Percentiles rank a stretch among this genome's conserved stretches.
phyloP scores from a whole-genome alignment of 106 monocot species.

The Hemerocallis citrina region DNA sequence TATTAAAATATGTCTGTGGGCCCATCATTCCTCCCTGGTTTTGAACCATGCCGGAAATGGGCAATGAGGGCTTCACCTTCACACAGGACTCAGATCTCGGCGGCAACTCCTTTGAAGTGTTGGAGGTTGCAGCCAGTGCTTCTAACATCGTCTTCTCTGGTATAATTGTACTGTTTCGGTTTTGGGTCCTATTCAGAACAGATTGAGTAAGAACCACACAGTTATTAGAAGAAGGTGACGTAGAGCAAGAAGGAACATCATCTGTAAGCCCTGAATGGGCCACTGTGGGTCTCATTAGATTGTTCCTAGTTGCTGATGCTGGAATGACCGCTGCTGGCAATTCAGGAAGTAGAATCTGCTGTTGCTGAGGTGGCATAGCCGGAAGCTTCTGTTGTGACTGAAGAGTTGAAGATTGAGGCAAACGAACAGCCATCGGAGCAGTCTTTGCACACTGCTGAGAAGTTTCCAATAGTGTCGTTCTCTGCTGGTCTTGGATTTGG shows the following conservation, averaged over 20 bases:
- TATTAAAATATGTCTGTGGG: constrained; percentile 32
- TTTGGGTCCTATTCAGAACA: constrained; percentile 23
- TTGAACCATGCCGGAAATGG: constrained; percentile 30
- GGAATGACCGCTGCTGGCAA: constrained; percentile 24
- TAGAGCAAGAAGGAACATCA: constrained; percentile 65
- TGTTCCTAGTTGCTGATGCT: constrained; percentile 14
- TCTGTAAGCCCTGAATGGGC: constrained; percentile 39
- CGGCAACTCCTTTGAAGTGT: constrained; percentile 21
- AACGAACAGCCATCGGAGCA: constrained; percentile 5
- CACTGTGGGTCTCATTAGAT: constrained; percentile 29
- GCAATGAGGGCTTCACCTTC: constrained; percentile 24
- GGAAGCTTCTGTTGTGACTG: constrained; percentile 41
- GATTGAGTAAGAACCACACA: constrained; percentile 33
- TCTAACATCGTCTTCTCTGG: constrained; percentile 48
- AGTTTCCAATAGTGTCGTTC: constrained; percentile 24
- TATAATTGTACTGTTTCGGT: constrained; percentile 10
- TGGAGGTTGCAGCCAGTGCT: constrained; percentile 15
- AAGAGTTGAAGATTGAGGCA: constrained; percentile 20
- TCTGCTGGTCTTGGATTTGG: constrained; percentile 59
- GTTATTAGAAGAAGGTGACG: constrained; percentile 59
- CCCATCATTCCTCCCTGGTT: constrained; percentile 27
- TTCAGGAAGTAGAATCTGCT: constrained; percentile 29
- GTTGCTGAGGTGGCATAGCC: constrained; percentile 6
- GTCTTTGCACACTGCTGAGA: constrained; percentile 21
- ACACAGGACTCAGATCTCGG: constrained; percentile 36